Base-by-base conservation (phyloP, 805 yeast species). In the Schizosaccharomyces octosporus region DNA sequence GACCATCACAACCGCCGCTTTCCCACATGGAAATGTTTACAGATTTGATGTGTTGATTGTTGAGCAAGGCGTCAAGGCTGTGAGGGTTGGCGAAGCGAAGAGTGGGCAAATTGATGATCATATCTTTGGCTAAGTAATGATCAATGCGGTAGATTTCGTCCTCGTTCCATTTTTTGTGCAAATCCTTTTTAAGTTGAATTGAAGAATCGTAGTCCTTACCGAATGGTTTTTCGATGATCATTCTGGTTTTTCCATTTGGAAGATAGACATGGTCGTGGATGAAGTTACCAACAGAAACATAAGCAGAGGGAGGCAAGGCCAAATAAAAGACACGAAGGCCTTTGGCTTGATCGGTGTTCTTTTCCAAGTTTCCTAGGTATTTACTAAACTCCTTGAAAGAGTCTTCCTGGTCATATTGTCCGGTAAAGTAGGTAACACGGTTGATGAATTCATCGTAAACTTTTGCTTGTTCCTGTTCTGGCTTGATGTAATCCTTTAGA, bases 1-100 rank as follows among this genome's bases (percentile, higher is more conserved):
- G 82, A 62, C 98, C 98, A 74, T 93, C 96, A 51, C 98, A 93
- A 62, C 98, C 98, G 68, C 93, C 93, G n/a, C 93, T 87, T 75
- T 93, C 98, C 76, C 93, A 93, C 78, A 93, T 90, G 15, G 90
- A 80, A 66, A 93, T 82, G 76, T 90, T 96, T 64, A 93, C 82
- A 48, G 83, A 80, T 64, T 81, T 78, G 69, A 93, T 81, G 72
- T 79, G 84, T 65, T 85, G 79, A 70, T 78, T 82, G 75, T 85
- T 84, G 97, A 97, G 93, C 62, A 85, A 80, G n/a, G 95, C 87
- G 69, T 80, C 80, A 69, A 93, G 77, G 72, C 90, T 80, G 27
- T n/a, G 27, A 70, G 83, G 83, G 74, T 93, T 93, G 66, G 95
- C 95, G 69, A 93, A 93, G 70, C 98, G 81, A 68, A 89, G 76